phyloP scores from a whole-genome alignment of 2,329 filamentous ascomycete genomes.

The Huntiella savannae region DNA sequence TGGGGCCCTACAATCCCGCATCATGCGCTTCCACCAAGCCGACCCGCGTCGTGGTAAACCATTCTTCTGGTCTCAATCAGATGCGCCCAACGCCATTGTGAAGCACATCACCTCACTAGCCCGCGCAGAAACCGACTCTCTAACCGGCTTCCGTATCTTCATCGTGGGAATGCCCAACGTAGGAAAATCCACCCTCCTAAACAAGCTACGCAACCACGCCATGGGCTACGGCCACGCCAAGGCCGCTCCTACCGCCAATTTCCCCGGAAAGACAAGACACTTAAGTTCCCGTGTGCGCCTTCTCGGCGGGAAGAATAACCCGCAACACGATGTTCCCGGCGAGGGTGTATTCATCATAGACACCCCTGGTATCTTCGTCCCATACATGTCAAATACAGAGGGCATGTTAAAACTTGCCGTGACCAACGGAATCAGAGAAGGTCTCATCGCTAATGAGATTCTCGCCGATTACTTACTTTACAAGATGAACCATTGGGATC shows the following conservation, averaged over 20 bases:
- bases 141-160: slow-evolving; percentile 71
- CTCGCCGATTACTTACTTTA: slow-evolving; percentile 83
- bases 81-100: slow-evolving; percentile 23
- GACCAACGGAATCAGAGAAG: slow-evolving; percentile 78
- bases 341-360: slow-evolving; percentile 69
- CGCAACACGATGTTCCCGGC: slow-evolving; percentile 20
- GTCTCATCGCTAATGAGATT: slow-evolving; percentile 56
- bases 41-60: slow-evolving; percentile 3
- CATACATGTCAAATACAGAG: slow-evolving; percentile 68
- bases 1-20: slow-evolving; percentile 18
- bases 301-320: slow-evolving; percentile 19
- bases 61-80: slow-evolving; percentile 27
- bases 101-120: slow-evolving; percentile 19
- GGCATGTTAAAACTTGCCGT: slow-evolving; percentile 91
- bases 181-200: slow-evolving; percentile 88
- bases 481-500: slow-evolving; percentile 52
- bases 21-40: slow-evolving; percentile 14
- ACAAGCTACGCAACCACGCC: slow-evolving; percentile 55
- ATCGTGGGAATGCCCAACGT: slow-evolving; percentile 97
- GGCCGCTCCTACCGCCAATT: slow-evolving; percentile 62
- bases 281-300: slow-evolving; percentile 72
- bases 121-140: slow-evolving; percentile 23
- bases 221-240: slow-evolving; percentile 31
- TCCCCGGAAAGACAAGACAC: slow-evolving; percentile 80
- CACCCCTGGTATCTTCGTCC: slow-evolving; percentile 88